Evolutionary conservation across 768 basidiomycete species (phyloP).

Genomic region (Tricholoma furcatifolium): DNA sequence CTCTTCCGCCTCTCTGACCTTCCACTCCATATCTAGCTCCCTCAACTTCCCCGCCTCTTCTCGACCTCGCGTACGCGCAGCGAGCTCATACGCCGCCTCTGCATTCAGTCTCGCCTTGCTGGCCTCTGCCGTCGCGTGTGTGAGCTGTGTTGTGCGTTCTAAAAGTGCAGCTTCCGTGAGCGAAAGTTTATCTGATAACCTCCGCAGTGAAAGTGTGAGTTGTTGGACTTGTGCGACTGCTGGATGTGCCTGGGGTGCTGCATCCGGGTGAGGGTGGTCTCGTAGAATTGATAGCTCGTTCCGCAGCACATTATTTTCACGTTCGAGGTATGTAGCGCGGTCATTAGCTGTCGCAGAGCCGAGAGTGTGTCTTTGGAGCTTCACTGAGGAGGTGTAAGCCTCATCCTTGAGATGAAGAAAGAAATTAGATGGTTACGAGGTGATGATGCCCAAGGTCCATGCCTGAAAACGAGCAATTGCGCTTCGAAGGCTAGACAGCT

Average conservation of each 20-base stretch:
- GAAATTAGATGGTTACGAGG: conserved; percentile 12
- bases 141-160: conserved; percentile 47
- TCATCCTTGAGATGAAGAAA: conserved; percentile 51
- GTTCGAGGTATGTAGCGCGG: conserved; percentile 47
- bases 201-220: conserved; percentile 67
- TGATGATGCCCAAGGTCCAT: conserved; percentile 14
- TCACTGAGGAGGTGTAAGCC: conserved; percentile 61
- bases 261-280: conserved; percentile 45
- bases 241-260: conserved; percentile 23
- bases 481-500: conserved; percentile 45
- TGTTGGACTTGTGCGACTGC: conserved; percentile 39
- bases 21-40: conserved; percentile 48
- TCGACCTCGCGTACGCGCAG: conserved; percentile 48
- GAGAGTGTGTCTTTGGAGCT: conserved; percentile 62
- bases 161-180: conserved; percentile 57
- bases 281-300: conserved; percentile 58
- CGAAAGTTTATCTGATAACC: conserved; percentile 65
- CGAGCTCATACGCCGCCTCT: conserved; percentile 56
- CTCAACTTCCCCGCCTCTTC: conserved; percentile 52
- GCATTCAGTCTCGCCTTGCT: conserved; percentile 38
- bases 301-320: conserved; percentile 56
- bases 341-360: conserved; percentile 50
- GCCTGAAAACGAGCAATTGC: conserved; percentile 53
- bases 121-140: conserved; percentile 41
- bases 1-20: conserved; percentile 50